These are phyloP conservation scores for Crucihimalaya himalaica DNA, from an alignment of 345 rosid species.

Conservation along the genomic window DNA sequence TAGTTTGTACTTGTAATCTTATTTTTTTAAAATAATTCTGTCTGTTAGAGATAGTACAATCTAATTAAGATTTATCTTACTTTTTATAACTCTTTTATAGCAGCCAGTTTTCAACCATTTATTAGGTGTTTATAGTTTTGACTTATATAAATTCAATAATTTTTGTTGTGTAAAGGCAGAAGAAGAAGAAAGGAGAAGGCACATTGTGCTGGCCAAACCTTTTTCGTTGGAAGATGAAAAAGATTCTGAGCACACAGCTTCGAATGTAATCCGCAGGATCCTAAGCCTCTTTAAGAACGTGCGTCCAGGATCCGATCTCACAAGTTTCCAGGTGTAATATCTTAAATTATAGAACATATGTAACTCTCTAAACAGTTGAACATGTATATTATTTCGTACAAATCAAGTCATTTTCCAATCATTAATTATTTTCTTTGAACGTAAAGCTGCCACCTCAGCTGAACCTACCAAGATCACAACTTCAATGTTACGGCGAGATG, in stretches of 20 bases:
- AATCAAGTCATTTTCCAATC: background rate
- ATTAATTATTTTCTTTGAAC: background rate
- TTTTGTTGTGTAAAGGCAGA: conserved; percentile 20
- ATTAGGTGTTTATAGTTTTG: background rate
- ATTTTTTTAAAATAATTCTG: background rate
- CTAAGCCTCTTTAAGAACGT: conserved; percentile 54
- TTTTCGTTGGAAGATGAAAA: conserved; percentile 50
- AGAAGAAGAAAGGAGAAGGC: conserved; percentile 23
- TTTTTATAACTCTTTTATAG: background rate
- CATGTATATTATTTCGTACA: too few species aligned
- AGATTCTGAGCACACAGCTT: conserved; percentile 43
- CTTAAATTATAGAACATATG: background rate
- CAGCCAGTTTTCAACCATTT: too few species aligned
- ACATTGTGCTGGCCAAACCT: conserved; percentile 51
- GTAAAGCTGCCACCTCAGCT: conserved; percentile 65
- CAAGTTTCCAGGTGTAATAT: conserved; percentile 52
- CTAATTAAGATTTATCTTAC: background rate
- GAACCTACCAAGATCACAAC: conserved; percentile 85
- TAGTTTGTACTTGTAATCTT: background rate
- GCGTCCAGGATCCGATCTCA: conserved; percentile 68
- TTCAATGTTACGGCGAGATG: conserved; percentile 74
- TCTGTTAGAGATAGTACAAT: background rate
- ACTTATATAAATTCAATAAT: background rate
- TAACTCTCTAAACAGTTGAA: background rate
- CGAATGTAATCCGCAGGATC: conserved; percentile 49